Conservation (phyloP, 2,329 filamentous ascomycete genomes). For the Pseudocercospora ulei region DNA sequence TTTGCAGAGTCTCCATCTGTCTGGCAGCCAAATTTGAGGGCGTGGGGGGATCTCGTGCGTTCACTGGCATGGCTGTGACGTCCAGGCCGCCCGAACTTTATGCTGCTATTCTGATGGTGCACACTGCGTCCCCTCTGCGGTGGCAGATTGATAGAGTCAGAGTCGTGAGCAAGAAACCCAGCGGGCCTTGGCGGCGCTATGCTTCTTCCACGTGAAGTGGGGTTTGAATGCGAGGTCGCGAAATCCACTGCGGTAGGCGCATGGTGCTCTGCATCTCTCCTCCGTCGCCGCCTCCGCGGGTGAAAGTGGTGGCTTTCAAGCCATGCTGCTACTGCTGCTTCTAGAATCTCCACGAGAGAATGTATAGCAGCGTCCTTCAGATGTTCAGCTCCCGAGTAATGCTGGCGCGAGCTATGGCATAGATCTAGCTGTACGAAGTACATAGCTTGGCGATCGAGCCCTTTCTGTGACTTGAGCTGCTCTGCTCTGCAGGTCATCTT, state of each 20-base stretch:
- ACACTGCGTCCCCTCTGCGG: no score
- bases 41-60: no score
- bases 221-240: not conserved
- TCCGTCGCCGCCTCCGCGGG: slow-evolving; percentile 36
- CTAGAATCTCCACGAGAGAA: slow-evolving; percentile 54
- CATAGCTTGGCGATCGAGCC: slow-evolving; percentile 76
- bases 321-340: slow-evolving; percentile 62
- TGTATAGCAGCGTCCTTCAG: slow-evolving; percentile 38
- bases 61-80: no score
- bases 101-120: no score
- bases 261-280: slow-evolving; percentile 13
- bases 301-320: slow-evolving; percentile 61
- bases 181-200: no score
- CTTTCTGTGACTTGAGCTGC: slow-evolving; percentile 51
- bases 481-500: slow-evolving; percentile 40
- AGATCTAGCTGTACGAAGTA: slow-evolving; percentile 58
- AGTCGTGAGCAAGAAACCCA: no score
- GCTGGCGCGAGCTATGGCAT: not conserved
- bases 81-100: no score
- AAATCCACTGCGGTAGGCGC: not conserved
- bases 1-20: no score
- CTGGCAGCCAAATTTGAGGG: no score
- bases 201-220: not conserved
- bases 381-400: no score
- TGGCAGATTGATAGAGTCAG: no score